Base-by-base conservation (phyloP, 1,139 yeast genomes). In the Kodamaea fungicola region DNA sequence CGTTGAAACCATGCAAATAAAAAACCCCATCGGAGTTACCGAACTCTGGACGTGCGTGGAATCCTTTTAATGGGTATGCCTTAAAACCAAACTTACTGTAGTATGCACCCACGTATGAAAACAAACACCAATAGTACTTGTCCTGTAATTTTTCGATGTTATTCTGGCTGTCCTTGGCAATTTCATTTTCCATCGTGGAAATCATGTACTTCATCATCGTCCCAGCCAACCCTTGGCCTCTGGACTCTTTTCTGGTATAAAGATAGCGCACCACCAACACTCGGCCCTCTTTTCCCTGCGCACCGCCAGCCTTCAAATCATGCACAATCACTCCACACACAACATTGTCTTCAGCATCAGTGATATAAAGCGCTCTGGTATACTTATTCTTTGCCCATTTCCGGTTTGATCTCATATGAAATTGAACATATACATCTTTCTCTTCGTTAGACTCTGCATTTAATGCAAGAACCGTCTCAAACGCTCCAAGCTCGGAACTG, bases 31-130 rank as follows among this genome's bases (percentile, higher is more conserved):
- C 26, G 6, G 26, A 23, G 6, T 6, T 3, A 3, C 10, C 26
- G 6, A 4, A 3, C 10, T 12, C 30, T 7, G 13, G 22, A 16
- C 19, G 19, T 3, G 19, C 19, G 5, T 53, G 50, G 43, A 61
- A 70, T 37, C 62, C 59, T 31, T 67, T 68, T 23, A 66, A 29
- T 0, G 74, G 74, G 40, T 50, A 64, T 2, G 55, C 41, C 38
- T 64, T 66, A 49, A 70, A 70, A 1, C 75, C 76, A 43, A 67
- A 62, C 39, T 60, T 49, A 38, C 55, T 57, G 41, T 68, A 70
- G 34, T 51, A 64, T 8, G 45, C 50, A 7, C 61, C 64, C 4
- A 59, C 60, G 1, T 60, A 65, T 3, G 74, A 67, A 45, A 67
- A 65, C 39, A 68, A 55, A 13, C 49, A 47, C 75, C 49, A 45